Percentiles rank a stretch among this genome's conserved stretches.
These are phyloP conservation scores for Fragaria nilgerrensis DNA, from an alignment of 306 rosid genomes.

Conservation along the genomic window DNA sequence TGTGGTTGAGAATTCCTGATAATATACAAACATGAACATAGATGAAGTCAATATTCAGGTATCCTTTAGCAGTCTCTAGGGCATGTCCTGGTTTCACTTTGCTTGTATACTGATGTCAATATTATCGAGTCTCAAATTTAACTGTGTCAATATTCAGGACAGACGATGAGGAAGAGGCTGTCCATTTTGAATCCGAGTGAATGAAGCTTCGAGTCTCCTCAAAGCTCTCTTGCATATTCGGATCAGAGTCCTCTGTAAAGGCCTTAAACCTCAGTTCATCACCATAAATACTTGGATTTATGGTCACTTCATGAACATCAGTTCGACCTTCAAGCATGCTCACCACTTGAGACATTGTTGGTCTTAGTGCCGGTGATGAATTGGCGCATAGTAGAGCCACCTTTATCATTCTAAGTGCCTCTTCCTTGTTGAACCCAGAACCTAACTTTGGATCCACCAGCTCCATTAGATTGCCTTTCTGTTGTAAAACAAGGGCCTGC, in stretches of 20 bases:
- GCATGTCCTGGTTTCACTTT: background rate
- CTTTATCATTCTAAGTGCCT: slow-evolving; percentile 41
- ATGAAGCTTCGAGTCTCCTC: background rate
- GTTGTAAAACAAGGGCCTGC: slow-evolving; percentile 34
- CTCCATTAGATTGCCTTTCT: slow-evolving; percentile 30
- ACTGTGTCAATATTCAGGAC: background rate
- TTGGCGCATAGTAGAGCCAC: slow-evolving; percentile 50
- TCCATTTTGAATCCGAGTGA: background rate
- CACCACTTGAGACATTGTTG: slow-evolving; percentile 57
- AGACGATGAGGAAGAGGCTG: slow-evolving; percentile 10
- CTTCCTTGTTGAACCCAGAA: slow-evolving; percentile 35
- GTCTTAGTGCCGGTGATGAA: slow-evolving; percentile 47
- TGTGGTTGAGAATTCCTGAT: background rate
- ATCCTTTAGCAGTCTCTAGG: background rate
- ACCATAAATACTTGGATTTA: slow-evolving; percentile 20
- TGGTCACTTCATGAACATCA: slow-evolving; percentile 33
- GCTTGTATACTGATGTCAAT: background rate
- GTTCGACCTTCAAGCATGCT: slow-evolving; percentile 60
- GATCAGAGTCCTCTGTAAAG: slow-evolving; percentile 31
- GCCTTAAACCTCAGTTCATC: slow-evolving; percentile 44
- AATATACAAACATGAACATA: background rate
- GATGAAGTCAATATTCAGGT: background rate
- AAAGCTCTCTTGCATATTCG: background rate
- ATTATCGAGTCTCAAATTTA: background rate
- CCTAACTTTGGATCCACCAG: slow-evolving; percentile 56